Conservation (phyloP, 192 early-diverging fungal species). For the Coemansia interrupta region DNA sequence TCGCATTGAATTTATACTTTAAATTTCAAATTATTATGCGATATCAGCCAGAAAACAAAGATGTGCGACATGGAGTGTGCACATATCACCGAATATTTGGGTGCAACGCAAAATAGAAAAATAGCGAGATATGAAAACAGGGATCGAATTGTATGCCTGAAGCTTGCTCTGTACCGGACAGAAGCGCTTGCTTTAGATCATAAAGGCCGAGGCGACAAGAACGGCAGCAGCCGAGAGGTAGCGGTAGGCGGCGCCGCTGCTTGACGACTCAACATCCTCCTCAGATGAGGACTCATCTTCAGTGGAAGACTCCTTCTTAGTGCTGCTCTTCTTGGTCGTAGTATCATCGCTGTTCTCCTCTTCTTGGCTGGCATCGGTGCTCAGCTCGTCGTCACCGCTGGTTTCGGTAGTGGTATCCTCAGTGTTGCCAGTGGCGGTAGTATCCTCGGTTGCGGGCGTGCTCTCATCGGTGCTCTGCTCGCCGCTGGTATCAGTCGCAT, state of each 20-base stretch:
- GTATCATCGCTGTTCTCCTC: constrained; percentile 1
- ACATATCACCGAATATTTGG: background rate
- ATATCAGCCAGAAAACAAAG: background rate
- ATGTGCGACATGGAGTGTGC: too few relatives aligned
- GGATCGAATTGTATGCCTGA: too few relatives aligned
- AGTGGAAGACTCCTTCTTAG: constrained; percentile 5
- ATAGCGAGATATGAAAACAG: background rate
- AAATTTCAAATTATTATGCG: too few relatives aligned
- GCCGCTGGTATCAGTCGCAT: background rate
- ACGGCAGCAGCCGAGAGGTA: constrained; percentile 34
- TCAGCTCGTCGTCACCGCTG: background rate
- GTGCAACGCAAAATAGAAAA: background rate
- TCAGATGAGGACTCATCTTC: constrained; percentile 8
- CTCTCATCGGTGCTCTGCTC: background rate
- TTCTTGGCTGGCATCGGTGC: background rate
- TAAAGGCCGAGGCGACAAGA: constrained; percentile 22
- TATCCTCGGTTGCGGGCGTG: background rate
- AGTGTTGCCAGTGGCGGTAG: background rate
- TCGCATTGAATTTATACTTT: too few relatives aligned
- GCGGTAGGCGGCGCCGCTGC: constrained; percentile 18
- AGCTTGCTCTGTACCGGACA: too few relatives aligned
- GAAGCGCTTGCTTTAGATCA: constrained; percentile 7
- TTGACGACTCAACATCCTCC: constrained; percentile 8
- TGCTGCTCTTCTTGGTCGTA: constrained; percentile 4
- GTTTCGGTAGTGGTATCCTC: background rate